A percentile compares a stretch with the other conserved stretches of the same genome.
Conservation (phyloP, 2,329 filamentous ascomycete genomes). For the Fusarium pseudoanthophilum region DNA sequence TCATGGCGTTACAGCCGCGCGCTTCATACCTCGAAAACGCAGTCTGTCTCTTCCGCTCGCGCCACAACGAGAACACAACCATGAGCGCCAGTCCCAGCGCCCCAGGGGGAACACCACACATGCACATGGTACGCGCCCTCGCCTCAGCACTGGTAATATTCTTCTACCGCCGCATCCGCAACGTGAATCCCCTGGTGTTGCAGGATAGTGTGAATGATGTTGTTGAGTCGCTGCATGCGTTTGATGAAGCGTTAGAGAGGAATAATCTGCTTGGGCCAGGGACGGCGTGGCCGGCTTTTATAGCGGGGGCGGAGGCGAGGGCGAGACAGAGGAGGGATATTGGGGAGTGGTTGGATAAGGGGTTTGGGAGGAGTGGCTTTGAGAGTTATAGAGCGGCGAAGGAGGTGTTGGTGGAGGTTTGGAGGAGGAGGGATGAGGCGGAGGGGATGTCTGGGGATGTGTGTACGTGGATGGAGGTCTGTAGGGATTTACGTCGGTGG, state of each 20-base stretch:
- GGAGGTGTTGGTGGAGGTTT: conserved; percentile 34
- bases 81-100: conserved; percentile 9
- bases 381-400: conserved; percentile 32
- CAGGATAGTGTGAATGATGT: conserved; percentile 37
- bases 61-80: conserved; percentile 3
- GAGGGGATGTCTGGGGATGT: conserved; percentile 23
- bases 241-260: conserved; percentile 34
- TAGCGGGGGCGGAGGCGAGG: conserved; percentile 36
- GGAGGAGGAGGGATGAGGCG: conserved; percentile 34
- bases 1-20: conserved; percentile 23
- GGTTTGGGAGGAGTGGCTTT: conserved; percentile 33
- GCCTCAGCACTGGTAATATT: conserved; percentile 34
- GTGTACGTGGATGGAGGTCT: conserved; percentile 42
- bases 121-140: conserved; percentile 37
- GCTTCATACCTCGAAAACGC: conserved; percentile 37
- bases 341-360: conserved; percentile 34
- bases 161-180: conserved; percentile 38
- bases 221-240: conserved; percentile 28
- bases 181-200: conserved; percentile 33
- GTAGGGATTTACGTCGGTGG: conserved; percentile 35
- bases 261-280: conserved; percentile 30
- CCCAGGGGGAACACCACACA: conserved; percentile 31
- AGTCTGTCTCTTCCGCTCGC: conserved; percentile 34
- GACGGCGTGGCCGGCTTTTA: conserved; percentile 38
- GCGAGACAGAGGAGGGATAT: conserved; percentile 29